Evolutionary conservation across 305 asterid genomes (phyloP), one percentile per base, ranked within the genome.

Genomic region (Rubia balearica): DNA sequence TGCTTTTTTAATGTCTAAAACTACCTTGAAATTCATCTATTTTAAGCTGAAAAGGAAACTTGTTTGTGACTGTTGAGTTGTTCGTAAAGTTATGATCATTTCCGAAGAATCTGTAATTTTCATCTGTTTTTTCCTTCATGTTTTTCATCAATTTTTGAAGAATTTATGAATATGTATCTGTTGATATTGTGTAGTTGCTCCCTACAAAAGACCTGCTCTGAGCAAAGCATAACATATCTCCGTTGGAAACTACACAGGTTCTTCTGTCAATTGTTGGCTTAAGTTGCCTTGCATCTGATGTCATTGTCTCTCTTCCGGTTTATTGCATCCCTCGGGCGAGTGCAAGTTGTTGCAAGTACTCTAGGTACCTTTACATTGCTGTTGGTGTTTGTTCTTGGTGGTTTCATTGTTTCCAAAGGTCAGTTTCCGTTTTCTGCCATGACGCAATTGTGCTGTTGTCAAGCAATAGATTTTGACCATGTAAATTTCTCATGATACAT

Each of bases 191-290:
- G 80, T 80, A 91, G 96, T 89, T 83, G 95, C 96, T 51, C 99
- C 99, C 24, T 94, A 94, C 80, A 96, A 94, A 85, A 89, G 96
- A 77, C 99, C 97, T 73, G 97, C 96, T 73, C 75, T 94, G 78
- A 94, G 99, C 88, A 91, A 94, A 33, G 27, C 22, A 71, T 64
- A 24, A 67, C 46, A 53, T 30, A 16, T 55, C 67, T 70, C 49
- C 24, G 40, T 14, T 56, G 56, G 19, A 63, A 68, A 33, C 60
- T 70, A 71, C 80, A 55, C 91, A 92, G 98, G 88, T 90, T 89
- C 78, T 88, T 93, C 71, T 78, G 91, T 64, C 98, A 93, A 74
- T 74, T 93, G 40, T 79, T 93, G 87, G 92, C 86, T 21, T 93
- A 79, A 55, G 84, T 93, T 67, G 92, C 94, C 6, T 74, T 93